Base-by-base conservation (phyloP, 2,329 filamentous ascomycete species). In the Colletotrichum higginsianum region DNA sequence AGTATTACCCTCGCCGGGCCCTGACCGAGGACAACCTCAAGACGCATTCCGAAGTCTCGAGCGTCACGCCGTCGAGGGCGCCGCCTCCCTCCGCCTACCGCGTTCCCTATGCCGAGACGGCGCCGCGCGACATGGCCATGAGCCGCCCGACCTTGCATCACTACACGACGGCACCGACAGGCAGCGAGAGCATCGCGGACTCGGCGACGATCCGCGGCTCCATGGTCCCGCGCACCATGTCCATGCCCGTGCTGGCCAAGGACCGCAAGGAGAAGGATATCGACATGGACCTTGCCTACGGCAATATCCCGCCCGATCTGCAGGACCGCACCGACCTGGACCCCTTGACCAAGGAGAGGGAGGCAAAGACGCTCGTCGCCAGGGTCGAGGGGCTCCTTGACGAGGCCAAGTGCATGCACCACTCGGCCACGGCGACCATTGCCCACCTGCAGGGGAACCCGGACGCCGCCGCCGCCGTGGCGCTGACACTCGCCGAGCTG, bases 221-320 rank as follows among this genome's bases (percentile, higher is more conserved):
- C n/a, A 77, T 82, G 71, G 75, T 82, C 12, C 80, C 81, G 57
- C 85, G 82, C 18, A 78, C 80, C 40, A 73, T 76, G 30, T 86
- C 86, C 8, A 83, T 86, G 23, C 80, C 83, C 1, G 78, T 82
- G 12, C 74, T 85, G 23, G 76, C 76, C 35, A 75, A 75, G 57
- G 73, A 50, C 23, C 72, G 60, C 72, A 76, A 76, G 73, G 77
- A 77, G 55, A 85, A 87, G 75, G 85, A 91, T 66, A 91, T 98
- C 76, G 96, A 98, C 78, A 95, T 97, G 93, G 88, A 98, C 79
- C 86, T 98, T 9, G 96, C 96, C 9, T 98, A 98, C 77, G 96
- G 96, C 71, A 91, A 94, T 63, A 86, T 96, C 0, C 93, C 93
- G 1, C 90, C 93, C 67, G 89, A 95, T 76, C 82, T 94, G 82